These are phyloP conservation scores for Turnera subulata DNA, from an alignment of 345 rosid genomes.

Conservation along the genomic window DNA sequence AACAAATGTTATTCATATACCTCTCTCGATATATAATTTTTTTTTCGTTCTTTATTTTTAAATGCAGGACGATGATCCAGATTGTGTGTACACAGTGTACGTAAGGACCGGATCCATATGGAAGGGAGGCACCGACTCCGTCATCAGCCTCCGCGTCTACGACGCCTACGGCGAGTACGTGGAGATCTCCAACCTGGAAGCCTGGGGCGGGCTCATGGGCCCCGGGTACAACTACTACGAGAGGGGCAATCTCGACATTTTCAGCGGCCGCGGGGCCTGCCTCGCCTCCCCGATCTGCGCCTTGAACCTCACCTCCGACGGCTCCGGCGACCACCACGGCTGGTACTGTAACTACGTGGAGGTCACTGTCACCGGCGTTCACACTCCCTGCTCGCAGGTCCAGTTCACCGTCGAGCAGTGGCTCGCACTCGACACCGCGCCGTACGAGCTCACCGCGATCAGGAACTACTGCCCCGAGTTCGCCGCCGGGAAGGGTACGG, in stretches of 20 bases:
- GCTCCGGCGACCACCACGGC: constrained; percentile 68
- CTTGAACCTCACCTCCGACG: constrained; percentile 66
- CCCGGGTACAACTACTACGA: constrained; percentile 68
- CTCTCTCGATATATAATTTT: too few species aligned
- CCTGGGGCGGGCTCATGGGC: constrained; percentile 85
- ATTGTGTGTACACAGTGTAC: constrained; percentile 62
- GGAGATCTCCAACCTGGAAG: constrained; percentile 40
- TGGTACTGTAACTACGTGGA: constrained; percentile 91
- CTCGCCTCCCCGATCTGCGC: constrained; percentile 51
- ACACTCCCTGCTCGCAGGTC: constrained; percentile 43
- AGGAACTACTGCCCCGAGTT: constrained; percentile 41
- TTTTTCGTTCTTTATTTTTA: too few species aligned
- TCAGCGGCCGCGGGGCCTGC: constrained; percentile 67
- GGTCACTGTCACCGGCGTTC: constrained; percentile 58
- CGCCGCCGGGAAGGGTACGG: background rate
- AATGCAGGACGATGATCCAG: constrained; percentile 1
- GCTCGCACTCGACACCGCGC: constrained; percentile 61
- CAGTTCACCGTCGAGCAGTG: constrained; percentile 75
- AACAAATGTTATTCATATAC: too few species aligned
- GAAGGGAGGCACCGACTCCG: constrained; percentile 77
- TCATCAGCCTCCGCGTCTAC: constrained; percentile 46
- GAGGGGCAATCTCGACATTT: constrained; percentile 83
- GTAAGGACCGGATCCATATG: constrained; percentile 65
- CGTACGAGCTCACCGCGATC: constrained; percentile 50
- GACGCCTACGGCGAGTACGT: constrained; percentile 38